Evolutionary conservation across 2,329 filamentous ascomycete species (phyloP), one percentile per base, ranked within the genome.

Genomic region (Aspergillus tubingensis): DNA sequence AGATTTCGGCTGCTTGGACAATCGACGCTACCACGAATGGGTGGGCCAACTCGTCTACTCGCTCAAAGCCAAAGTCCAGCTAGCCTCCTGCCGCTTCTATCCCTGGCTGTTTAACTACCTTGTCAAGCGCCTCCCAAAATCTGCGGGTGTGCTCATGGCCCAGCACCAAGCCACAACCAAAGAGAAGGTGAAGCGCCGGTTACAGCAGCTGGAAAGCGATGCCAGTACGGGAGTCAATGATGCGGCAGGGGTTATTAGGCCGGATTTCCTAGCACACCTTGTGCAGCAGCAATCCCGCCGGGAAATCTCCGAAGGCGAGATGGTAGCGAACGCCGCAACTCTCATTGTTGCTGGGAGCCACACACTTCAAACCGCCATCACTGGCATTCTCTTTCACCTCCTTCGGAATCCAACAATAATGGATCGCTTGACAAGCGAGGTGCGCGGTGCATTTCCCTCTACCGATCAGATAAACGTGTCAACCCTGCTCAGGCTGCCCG

Each of bases 1-100:
- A 38, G 62, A 70, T 1, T 81, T 80, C 61, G 68, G 71, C n/a
- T 78, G 75, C 49, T 63, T 82, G n/a, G 70, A 70, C 5, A 70
- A 68, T 1, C 68, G 72, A 8, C 38, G 17, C 3, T 73, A 73
- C 21, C 75, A 80, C 59, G 70, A 71, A 11, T 81, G 77, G 76
- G 75, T 81, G 2, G 64, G 68, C 71, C 58, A 61, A 25, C 39
- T 54, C 8, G 10, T 41, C 0, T 41, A 56, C 1, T 32, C 66
- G 5, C 43, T 57, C 7, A 61, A 63, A 8, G 55, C 32, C 8
- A 57, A 23, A 19, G 30, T 38, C 15, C 36, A 43, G 13, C 36
- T 43, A 6, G 51, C 51, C 11, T 43, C 51, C 36, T 30, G 21
- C 7, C 51, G 51, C 8, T 54, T 43, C 36, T 54, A 43, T 6